phyloP scores from a whole-genome alignment of 345 rosid species.

The Arabis hirsuta region DNA sequence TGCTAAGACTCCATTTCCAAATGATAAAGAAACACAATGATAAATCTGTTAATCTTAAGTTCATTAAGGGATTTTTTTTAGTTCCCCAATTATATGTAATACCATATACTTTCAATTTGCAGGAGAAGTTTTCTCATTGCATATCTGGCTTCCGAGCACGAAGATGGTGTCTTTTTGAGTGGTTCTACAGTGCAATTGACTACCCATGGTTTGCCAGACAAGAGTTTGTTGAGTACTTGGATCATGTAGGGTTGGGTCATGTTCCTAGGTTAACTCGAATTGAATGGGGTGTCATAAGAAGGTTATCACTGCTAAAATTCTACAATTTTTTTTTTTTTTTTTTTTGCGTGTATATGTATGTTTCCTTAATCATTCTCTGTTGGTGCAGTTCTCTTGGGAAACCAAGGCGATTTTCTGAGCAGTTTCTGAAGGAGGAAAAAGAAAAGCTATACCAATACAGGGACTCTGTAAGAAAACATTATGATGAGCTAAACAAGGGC shows the following conservation, averaged over 20 bases:
- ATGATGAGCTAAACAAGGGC: conserved; percentile 69
- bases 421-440: conserved; percentile 80
- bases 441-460: conserved; percentile 74
- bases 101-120: conserved; percentile 34
- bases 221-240: conserved; percentile 86
- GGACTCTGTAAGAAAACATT: conserved; percentile 77
- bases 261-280: conserved; percentile 82
- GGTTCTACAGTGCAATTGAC: conserved; percentile 86
- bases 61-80: conserved; percentile 39
- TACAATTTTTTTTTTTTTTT: conserved; percentile 11
- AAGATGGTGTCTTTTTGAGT: conserved; percentile 76
- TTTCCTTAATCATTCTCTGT: conserved; percentile 24
- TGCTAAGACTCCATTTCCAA: conserved; percentile 39
- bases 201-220: conserved; percentile 90
- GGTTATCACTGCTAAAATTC: conserved; percentile 48
- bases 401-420: conserved; percentile 79
- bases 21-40: conserved; percentile 35
- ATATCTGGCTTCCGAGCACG: conserved; percentile 57
- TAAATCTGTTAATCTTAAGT: conserved; percentile 48
- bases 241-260: conserved; percentile 86
- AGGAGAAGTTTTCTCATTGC: conserved; percentile 70
- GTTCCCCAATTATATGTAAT: conserved; percentile 31
- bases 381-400: conserved; percentile 81
- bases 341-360: conserved; percentile 9
- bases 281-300: conserved; percentile 92